A percentile compares a stretch with the other conserved stretches of the same genome.
These are phyloP conservation scores for Colletotrichum agaves DNA, from an alignment of 2,329 filamentous ascomycete genomes.

Conservation along the genomic window DNA sequence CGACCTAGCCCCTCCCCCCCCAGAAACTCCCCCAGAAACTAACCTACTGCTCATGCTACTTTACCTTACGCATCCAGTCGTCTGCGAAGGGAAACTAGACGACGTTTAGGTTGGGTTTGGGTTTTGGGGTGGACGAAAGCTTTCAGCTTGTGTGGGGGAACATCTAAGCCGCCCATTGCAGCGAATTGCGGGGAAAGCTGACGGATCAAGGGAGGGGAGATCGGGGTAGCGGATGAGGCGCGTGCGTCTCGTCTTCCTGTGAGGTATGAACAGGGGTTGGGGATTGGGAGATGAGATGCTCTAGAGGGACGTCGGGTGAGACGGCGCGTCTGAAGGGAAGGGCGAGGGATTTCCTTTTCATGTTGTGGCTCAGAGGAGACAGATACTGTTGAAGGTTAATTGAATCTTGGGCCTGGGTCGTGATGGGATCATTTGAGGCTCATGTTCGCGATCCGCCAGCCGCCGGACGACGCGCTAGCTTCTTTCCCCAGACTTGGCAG, in stretches of 20 bases:
- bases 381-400: no score
- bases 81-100: background rate
- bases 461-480: background rate
- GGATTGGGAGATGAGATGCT: slow-evolving; percentile 2
- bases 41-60: no score
- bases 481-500: slow-evolving; percentile 20
- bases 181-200: slow-evolving; percentile 25
- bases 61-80: background rate
- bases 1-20: background rate
- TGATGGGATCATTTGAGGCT: slow-evolving; percentile 22
- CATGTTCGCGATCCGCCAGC: background rate
- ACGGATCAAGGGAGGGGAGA: slow-evolving; percentile 26
- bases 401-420: background rate
- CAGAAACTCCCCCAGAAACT: no score
- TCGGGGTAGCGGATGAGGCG: slow-evolving; percentile 35
- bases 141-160: slow-evolving; percentile 25
- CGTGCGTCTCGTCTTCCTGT: slow-evolving; percentile 9
- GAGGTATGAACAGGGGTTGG: slow-evolving; percentile 23
- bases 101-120: background rate
- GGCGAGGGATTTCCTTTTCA: background rate
- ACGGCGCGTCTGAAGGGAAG: background rate
- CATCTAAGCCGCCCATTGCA: background rate
- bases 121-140: slow-evolving; percentile 12
- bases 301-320: slow-evolving; percentile 2
- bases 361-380: no score